A percentile compares a stretch with the other conserved stretches of the same genome.
Conservation (phyloP, 2,329 filamentous ascomycete genomes). For the Colletotrichum costaricense region DNA sequence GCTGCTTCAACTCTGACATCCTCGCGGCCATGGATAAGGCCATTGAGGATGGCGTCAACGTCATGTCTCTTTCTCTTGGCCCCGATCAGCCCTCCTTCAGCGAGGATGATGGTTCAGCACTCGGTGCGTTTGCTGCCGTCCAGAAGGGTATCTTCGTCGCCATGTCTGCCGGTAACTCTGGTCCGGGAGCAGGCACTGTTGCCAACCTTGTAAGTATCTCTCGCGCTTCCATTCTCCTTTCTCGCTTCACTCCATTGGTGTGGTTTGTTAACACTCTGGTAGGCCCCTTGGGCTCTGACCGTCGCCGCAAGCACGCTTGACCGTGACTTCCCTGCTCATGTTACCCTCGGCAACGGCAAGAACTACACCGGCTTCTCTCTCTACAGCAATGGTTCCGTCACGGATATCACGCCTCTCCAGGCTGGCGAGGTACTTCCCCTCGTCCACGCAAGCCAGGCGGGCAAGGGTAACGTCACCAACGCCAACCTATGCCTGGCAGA, state of each 20-base stretch:
- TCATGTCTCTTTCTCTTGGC: conserved; percentile 21
- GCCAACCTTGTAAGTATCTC: background rate
- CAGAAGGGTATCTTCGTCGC: conserved; percentile 15
- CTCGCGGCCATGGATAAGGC: conserved; percentile 22
- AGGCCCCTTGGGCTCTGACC: conserved; percentile 14
- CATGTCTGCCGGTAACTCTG: conserved; percentile 4
- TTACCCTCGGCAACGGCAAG: conserved; percentile 20
- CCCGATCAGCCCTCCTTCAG: background rate
- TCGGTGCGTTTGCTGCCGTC: conserved; percentile 8
- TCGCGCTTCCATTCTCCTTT: background rate
- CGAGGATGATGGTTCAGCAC: background rate
- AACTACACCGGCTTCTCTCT: conserved; percentile 19
- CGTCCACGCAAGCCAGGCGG: background rate
- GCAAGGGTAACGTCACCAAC: background rate
- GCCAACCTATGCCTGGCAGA: background rate
- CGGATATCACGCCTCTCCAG: conserved; percentile 5
- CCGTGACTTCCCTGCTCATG: conserved; percentile 18
- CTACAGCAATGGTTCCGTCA: conserved; percentile 10
- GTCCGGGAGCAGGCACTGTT: background rate
- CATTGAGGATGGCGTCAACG: conserved; percentile 26
- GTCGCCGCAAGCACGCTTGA: conserved; percentile 28
- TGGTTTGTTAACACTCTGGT: background rate
- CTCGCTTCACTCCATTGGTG: background rate
- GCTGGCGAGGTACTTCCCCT: conserved; percentile 8
- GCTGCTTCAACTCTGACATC: conserved; percentile 17